Evolutionary conservation across 208 protist genomes (phyloP), one percentile per base, ranked within the genome.

Genomic region (Leishmania tropica): DNA sequence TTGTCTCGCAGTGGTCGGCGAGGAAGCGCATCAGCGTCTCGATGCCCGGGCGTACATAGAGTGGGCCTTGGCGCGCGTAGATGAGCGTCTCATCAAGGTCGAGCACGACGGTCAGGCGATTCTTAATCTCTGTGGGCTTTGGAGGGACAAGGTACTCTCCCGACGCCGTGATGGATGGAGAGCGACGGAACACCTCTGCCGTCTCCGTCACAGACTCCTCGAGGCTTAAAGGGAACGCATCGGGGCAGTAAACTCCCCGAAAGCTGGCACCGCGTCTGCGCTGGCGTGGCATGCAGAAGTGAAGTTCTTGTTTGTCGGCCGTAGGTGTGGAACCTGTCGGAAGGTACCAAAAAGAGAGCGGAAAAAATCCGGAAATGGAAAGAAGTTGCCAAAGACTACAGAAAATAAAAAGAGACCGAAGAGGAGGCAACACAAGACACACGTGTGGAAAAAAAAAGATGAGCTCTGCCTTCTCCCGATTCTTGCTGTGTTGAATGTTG

Each of bases 41-140:
- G 62, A 95, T 87, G 11, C 94, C 92, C 21, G 96, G 96, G 31
- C 96, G 93, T 6, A 96, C 96, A 84, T 97, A 98, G 42, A 98
- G 92, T 2, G 96, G 92, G 0, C 93, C 94, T 31, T 95, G 89
- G 21, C 94, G 89, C 24, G 92, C 94, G 78, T 97, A 97, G 40
- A 98, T 90, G 54, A 98, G 89, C 40, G 96, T 98, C 79, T 98
- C 96, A 75, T 98, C 96, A 35, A 98, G 90, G 87, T 98, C 96
- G 17, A 98, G 81, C 31, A 98, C 96, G n/a, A 97, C 94, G 0
- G 94, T 97, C 70, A 97, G 83, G n/a, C 91, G 86, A 62, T 90
- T 84, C 65, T 81, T 68, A 1, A 89, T 72, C 42, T 80, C 76
- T 17, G 65, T 54, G n/a, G 84, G 79, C 80, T 95, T 95, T 31